These are phyloP conservation scores for Dothideomycetidae sp. DNA, from an alignment of 2,329 filamentous ascomycete genomes.

Conservation along the genomic window DNA sequence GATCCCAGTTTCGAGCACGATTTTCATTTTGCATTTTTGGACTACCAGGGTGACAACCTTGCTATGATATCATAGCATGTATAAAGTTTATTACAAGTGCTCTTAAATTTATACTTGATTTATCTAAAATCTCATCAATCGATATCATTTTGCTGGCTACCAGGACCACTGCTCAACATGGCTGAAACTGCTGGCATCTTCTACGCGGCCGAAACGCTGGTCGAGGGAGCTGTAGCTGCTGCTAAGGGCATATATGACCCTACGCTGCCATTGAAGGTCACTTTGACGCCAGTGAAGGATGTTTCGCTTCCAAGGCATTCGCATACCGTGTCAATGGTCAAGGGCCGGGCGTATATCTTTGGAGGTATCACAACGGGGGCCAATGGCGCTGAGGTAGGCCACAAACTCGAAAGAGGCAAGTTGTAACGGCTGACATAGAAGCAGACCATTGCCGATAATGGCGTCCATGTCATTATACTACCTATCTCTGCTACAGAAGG, in stretches of 20 bases:
- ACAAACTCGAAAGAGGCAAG: neutral
- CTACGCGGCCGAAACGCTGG: slow-evolving; percentile 22
- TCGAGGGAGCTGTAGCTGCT: slow-evolving; percentile 31
- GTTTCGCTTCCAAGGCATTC: slow-evolving; percentile 33
- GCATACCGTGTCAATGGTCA: slow-evolving; percentile 40
- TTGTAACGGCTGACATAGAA: slow-evolving; percentile 1
- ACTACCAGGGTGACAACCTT: no score
- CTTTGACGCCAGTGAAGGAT: slow-evolving; percentile 34
- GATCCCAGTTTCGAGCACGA: neutral
- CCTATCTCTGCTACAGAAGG: slow-evolving; percentile 31
- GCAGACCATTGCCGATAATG: slow-evolving; percentile 31
- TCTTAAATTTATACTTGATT: no score
- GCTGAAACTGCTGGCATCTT: slow-evolving; percentile 26
- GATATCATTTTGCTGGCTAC: neutral
- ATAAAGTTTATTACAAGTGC: no score
- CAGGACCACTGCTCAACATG: slow-evolving; percentile 10
- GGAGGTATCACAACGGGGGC: slow-evolving; percentile 26
- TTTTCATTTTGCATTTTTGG: no score
- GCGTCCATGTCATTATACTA: slow-evolving; percentile 39
- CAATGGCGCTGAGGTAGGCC: slow-evolving; percentile 3
- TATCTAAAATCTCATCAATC: no score
- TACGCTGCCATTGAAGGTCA: slow-evolving; percentile 38
- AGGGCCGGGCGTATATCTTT: slow-evolving; percentile 42
- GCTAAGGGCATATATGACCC: slow-evolving; percentile 34
- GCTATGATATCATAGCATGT: no score